Conservation (phyloP, 2,329 filamentous ascomycete genomes). For the Diaporthe amygdali region DNA sequence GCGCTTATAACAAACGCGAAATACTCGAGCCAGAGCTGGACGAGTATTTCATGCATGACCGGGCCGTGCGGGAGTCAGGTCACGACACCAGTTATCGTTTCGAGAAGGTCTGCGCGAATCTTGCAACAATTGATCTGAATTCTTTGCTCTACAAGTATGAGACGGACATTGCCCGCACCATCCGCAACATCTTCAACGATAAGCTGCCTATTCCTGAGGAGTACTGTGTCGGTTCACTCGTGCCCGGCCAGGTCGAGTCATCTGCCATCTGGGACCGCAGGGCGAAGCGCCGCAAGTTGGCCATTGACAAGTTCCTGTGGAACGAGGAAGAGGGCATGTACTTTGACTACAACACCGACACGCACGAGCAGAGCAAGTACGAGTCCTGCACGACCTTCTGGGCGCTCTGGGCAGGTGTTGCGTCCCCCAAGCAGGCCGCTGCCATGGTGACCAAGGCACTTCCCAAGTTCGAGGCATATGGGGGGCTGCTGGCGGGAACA, state of each 20-base stretch:
- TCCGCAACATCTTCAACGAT: slow-evolving; percentile 84
- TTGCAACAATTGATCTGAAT: slow-evolving; percentile 95
- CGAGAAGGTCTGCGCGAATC: slow-evolving; percentile 83
- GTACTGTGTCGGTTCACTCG: slow-evolving; percentile 73
- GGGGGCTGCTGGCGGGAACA: slow-evolving; percentile 88
- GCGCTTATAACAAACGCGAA: slow-evolving; percentile 81
- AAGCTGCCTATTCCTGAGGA: slow-evolving; percentile 81
- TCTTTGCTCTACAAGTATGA: slow-evolving; percentile 97
- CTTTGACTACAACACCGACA: slow-evolving; percentile 93
- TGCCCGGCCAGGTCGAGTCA: slow-evolving; percentile 74
- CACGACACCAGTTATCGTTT: slow-evolving; percentile 96
- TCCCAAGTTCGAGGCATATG: slow-evolving; percentile 85
- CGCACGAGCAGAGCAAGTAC: slow-evolving; percentile 80
- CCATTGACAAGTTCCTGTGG: slow-evolving; percentile 94
- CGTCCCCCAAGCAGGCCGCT: slow-evolving; percentile 84
- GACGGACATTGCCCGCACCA: slow-evolving; percentile 85
- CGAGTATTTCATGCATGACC: slow-evolving; percentile 94
- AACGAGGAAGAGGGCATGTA: slow-evolving; percentile 92
- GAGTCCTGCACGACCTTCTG: slow-evolving; percentile 95
- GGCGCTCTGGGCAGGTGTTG: slow-evolving; percentile 94
- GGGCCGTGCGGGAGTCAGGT: slow-evolving; percentile 92
- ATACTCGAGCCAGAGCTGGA: slow-evolving; percentile 88
- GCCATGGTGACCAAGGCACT: slow-evolving; percentile 80
- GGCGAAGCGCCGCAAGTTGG: slow-evolving; percentile 80
- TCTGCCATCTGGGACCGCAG: slow-evolving; percentile 91